Evolutionary conservation across 192 early-diverging fungal genomes (phyloP).

Genomic region (Linnemannia elongata): DNA sequence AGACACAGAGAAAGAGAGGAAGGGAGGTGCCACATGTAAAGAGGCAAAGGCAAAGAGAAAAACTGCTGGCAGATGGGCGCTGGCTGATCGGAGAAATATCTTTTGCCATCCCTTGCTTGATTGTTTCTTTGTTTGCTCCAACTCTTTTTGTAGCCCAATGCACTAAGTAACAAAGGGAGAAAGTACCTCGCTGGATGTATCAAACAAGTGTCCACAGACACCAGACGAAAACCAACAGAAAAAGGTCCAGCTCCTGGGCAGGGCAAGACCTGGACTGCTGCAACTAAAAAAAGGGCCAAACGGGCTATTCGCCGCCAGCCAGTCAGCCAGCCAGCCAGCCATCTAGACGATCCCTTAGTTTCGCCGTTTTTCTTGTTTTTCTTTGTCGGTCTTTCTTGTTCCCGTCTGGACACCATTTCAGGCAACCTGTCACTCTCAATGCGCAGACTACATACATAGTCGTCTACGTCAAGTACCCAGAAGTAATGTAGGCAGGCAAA

Average conservation of each 20-base stretch:
- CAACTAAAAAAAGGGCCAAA: not conserved
- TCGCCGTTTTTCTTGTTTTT: not conserved
- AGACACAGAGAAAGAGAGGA: not conserved
- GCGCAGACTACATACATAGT: too few species aligned
- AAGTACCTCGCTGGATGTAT: not conserved
- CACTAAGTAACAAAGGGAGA: not conserved
- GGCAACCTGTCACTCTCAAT: not conserved
- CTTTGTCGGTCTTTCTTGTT: not conserved
- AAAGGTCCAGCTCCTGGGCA: not conserved
- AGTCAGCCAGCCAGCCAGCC: not conserved
- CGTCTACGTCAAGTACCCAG: too few species aligned
- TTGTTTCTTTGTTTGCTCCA: not conserved
- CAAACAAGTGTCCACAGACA: not conserved
- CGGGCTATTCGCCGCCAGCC: not conserved
- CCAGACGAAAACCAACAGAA: not conserved
- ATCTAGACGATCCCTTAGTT: not conserved
- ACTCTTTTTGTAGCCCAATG: not conserved
- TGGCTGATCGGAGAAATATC: constrained; percentile 1
- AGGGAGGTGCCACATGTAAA: too few species aligned
- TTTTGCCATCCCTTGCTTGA: not conserved
- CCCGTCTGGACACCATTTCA: not conserved
- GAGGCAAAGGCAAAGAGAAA: not conserved
- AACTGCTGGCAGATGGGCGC: not conserved
- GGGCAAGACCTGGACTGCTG: not conserved
- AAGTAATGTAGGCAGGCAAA: too few species aligned